Conservation (phyloP, 495 filamentous ascomycete genomes). For the Pseudoneurospora amorphoporcata region DNA sequence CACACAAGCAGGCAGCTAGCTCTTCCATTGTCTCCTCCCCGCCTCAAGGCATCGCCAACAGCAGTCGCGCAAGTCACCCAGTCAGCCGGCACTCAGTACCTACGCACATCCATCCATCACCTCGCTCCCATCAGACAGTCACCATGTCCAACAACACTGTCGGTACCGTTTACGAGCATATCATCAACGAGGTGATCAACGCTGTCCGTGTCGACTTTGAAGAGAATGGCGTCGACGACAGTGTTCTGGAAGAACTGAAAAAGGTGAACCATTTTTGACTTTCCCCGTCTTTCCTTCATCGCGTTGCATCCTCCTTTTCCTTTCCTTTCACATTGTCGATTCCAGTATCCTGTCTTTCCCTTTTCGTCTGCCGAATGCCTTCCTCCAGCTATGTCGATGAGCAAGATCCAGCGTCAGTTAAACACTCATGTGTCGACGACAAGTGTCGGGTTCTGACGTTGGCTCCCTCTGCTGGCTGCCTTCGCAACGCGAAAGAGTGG, state of each 20-base stretch:
- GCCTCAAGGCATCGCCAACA: background rate
- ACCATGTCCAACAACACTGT: constrained; percentile 46
- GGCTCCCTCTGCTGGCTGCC: constrained; percentile 6
- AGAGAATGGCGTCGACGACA: constrained; percentile 82
- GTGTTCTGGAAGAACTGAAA: constrained; percentile 72
- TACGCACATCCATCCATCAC: background rate
- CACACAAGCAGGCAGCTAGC: background rate
- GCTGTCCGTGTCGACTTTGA: constrained; percentile 90
- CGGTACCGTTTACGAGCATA: constrained; percentile 72
- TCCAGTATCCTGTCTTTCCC: background rate
- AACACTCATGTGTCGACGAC: constrained; percentile 4
- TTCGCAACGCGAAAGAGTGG: constrained; percentile 17
- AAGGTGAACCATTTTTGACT: constrained; percentile 47
- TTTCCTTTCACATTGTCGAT: constrained; percentile 1
- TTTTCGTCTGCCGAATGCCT: background rate
- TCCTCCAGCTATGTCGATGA: background rate
- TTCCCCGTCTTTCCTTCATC: constrained; percentile 8
- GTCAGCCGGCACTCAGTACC: background rate
- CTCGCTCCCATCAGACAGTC: constrained; percentile 3
- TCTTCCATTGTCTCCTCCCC: background rate
- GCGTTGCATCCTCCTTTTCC: constrained; percentile 10
- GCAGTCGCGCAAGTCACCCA: background rate
- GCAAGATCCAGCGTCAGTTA: background rate
- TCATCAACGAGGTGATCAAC: constrained; percentile 87
- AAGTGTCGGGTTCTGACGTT: constrained; percentile 7